These are phyloP conservation scores for Angophora floribunda DNA, from an alignment of 345 rosid species.

Conservation along the genomic window DNA sequence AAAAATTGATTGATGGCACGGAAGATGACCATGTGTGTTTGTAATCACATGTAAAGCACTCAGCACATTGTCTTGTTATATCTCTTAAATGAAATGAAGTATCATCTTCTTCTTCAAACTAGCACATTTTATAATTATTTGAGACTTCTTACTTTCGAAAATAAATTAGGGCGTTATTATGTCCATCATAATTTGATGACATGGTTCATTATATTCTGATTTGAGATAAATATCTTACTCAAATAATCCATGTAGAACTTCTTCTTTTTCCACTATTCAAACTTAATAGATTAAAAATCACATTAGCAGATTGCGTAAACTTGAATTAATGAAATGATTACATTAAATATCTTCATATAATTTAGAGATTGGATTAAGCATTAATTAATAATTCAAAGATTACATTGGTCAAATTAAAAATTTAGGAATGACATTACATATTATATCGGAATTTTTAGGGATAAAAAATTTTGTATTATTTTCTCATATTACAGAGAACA, in stretches of 20 bases:
- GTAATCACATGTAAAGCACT: background rate
- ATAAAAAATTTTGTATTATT: background rate
- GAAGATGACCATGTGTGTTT: background rate
- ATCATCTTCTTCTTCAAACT: background rate
- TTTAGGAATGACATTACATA: background rate
- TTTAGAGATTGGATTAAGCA: background rate
- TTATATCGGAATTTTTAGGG: background rate
- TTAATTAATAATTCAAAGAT: background rate
- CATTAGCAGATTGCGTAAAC: background rate
- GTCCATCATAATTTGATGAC: no score
- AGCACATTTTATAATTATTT: background rate
- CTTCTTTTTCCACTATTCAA: background rate
- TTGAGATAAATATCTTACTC: background rate
- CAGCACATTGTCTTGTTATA: background rate
- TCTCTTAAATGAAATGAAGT: background rate
- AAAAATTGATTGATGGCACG: background rate
- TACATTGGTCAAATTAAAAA: background rate
- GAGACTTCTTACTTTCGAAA: background rate
- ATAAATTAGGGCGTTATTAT: no score
- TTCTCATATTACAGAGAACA: background rate
- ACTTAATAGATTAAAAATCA: fast-evolving
- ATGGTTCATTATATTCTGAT: no score
- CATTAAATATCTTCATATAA: background rate
- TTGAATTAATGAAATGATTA: fast-evolving
- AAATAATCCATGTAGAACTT: no score